Conservation (phyloP, 495 filamentous ascomycete species). For the Pseudotulostoma volvatum region DNA sequence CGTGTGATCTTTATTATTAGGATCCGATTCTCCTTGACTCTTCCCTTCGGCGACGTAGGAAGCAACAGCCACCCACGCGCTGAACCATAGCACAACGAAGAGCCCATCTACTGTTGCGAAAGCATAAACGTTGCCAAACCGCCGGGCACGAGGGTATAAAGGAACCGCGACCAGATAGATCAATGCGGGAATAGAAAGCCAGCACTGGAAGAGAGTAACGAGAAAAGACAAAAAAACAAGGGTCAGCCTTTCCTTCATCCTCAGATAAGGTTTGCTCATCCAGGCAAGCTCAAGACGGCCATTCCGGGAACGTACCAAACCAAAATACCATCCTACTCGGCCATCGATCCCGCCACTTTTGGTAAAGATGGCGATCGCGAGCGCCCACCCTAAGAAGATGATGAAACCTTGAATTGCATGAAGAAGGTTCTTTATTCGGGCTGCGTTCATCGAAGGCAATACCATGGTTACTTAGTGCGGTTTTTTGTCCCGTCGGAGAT, state of each 20-base stretch:
- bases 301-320: constrained; percentile 40
- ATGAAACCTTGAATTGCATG: constrained; percentile 45
- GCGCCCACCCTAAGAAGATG: constrained; percentile 52
- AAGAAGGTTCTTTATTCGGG: constrained; percentile 30
- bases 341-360: constrained; percentile 47
- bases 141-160: constrained; percentile 64
- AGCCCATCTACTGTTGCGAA: constrained; percentile 59
- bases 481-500: background rate
- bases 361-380: constrained; percentile 60
- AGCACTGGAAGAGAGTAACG: constrained; percentile 42
- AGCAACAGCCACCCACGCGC: constrained; percentile 62
- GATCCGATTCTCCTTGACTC: constrained; percentile 20
- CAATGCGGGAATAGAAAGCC: constrained; percentile 64
- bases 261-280: too few relatives aligned
- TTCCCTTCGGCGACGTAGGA: constrained; percentile 43
- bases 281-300: background rate
- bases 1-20: constrained; percentile 13
- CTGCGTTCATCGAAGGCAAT: constrained; percentile 22
- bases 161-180: constrained; percentile 74
- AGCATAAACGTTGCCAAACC: constrained; percentile 67
- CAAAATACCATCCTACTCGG: constrained; percentile 58
- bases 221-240: background rate
- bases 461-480: constrained; percentile 10
- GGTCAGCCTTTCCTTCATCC: background rate
- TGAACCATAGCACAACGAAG: constrained; percentile 69